Percentiles rank a stretch among this genome's conserved stretches.
These are phyloP conservation scores for Penicillium turbatum DNA, from an alignment of 495 filamentous ascomycete genomes.

Conservation along the genomic window DNA sequence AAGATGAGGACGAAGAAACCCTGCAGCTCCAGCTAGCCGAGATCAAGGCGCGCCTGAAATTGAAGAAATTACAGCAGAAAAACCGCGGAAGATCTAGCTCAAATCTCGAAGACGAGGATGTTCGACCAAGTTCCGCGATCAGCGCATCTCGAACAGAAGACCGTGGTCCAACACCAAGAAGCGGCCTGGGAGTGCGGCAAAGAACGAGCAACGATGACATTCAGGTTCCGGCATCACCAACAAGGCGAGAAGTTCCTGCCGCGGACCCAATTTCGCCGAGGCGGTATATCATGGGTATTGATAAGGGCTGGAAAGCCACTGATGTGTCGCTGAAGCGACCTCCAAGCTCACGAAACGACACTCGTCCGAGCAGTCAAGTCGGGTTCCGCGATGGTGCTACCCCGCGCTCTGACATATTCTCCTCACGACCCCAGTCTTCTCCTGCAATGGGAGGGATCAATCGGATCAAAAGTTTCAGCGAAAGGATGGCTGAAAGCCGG, in stretches of 20 bases:
- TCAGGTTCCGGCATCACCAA: slow-evolving; percentile 80
- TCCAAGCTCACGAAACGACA: slow-evolving; percentile 33
- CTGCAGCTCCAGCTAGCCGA: slow-evolving; percentile 76
- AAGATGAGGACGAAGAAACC: slow-evolving; percentile 85
- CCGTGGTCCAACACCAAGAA: slow-evolving; percentile 18
- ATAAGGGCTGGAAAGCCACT: slow-evolving; percentile 75
- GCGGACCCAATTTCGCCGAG: slow-evolving; percentile 68
- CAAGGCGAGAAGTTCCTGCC: slow-evolving; percentile 44
- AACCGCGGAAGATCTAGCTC: slow-evolving; percentile 37
- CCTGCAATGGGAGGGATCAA: slow-evolving; percentile 26
- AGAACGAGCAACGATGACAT: slow-evolving; percentile 39
- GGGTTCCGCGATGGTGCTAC: slow-evolving; percentile 26
- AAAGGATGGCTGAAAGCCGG: slow-evolving; percentile 69
- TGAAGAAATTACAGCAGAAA: slow-evolving; percentile 75
- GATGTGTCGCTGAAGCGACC: slow-evolving; percentile 84
- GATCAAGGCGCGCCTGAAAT: slow-evolving; percentile 80
- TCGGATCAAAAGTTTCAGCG: slow-evolving; percentile 72
- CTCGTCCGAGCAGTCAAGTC: slow-evolving; percentile 34
- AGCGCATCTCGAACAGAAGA: slow-evolving; percentile 22
- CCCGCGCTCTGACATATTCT: slow-evolving; percentile 23
- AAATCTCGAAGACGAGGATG: slow-evolving; percentile 22
- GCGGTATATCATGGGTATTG: slow-evolving; percentile 78
- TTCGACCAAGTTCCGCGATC: slow-evolving; percentile 25
- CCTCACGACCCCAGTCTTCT: slow-evolving; percentile 26
- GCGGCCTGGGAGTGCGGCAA: slow-evolving; percentile 18